phyloP scores from a whole-genome alignment of 2,329 filamentous ascomycete genomes.

The Scedosporium aurantiacum region DNA sequence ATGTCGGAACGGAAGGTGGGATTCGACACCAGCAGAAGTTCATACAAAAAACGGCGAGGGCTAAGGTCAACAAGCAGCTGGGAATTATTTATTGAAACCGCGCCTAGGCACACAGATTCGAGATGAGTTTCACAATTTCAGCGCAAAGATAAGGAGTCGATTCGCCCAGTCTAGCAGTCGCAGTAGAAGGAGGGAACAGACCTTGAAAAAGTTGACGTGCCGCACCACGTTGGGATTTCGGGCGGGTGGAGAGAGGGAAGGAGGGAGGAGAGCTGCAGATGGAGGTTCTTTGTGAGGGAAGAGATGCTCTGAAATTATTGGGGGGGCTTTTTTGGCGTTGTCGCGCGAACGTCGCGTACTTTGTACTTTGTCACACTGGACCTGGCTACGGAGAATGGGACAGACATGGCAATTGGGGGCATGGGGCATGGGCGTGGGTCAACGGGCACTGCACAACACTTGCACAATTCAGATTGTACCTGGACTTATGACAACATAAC shows the following conservation, averaged over 20 bases:
- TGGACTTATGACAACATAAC: no score
- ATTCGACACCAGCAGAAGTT: neutral
- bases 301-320: neutral
- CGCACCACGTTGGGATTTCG: neutral
- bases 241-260: neutral
- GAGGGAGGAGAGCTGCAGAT: neutral
- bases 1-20: neutral
- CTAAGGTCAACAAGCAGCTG: neutral
- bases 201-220: neutral
- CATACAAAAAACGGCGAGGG: neutral
- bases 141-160: neutral
- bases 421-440: no score
- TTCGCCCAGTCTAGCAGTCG: neutral
- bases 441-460: no score
- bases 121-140: neutral
- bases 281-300: neutral
- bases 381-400: neutral
- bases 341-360: conserved; percentile 7
- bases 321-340: conserved; percentile 1
- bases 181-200: neutral
- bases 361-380: neutral
- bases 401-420: neutral
- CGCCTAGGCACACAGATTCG: neutral
- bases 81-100: neutral
- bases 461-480: no score